Percentiles rank a stretch among this genome's conserved stretches.
Conservation (phyloP, 345 rosid species). For the Rhodomyrtus tomentosa region DNA sequence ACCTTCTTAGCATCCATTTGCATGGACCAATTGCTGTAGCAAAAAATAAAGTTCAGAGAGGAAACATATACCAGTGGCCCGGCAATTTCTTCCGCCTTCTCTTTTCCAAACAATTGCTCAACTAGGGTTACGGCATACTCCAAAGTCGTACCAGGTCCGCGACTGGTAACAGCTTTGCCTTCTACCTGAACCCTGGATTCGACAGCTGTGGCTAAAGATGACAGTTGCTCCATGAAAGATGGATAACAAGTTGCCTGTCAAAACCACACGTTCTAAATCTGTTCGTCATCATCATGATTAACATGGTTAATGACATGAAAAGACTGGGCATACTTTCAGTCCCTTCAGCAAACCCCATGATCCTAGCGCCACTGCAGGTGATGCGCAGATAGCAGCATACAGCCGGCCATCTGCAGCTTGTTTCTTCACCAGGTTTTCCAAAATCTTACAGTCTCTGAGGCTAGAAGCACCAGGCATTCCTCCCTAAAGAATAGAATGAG, state of each 20-base stretch:
- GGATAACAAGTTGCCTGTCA: conserved; percentile 88
- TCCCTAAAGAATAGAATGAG: conserved; percentile 30
- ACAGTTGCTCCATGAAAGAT: conserved; percentile 66
- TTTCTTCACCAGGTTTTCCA: conserved; percentile 67
- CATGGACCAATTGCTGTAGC: background rate
- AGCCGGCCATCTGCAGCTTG: conserved; percentile 67
- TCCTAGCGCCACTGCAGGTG: conserved; percentile 74
- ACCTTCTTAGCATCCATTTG: background rate
- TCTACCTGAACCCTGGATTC: conserved; percentile 86
- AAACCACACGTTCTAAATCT: background rate
- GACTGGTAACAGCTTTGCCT: conserved; percentile 65
- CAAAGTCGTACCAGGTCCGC: conserved; percentile 87
- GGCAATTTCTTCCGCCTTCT: conserved; percentile 58
- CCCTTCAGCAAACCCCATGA: conserved; percentile 90
- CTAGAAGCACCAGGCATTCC: conserved; percentile 85
- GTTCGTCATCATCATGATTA: background rate
- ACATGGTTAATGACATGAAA: background rate
- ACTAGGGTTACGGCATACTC: conserved; percentile 68
- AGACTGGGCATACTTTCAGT: conserved; percentile 37
- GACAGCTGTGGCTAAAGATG: conserved; percentile 47
- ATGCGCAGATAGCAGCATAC: conserved; percentile 80
- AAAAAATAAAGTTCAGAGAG: background rate
- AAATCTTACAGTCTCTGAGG: conserved; percentile 48
- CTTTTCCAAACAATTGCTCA: conserved; percentile 71
- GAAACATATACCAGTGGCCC: conserved; percentile 47